These are phyloP conservation scores for Magnaporthiopsis rhizophila DNA, from an alignment of 2,329 filamentous ascomycete species.

Conservation along the genomic window DNA sequence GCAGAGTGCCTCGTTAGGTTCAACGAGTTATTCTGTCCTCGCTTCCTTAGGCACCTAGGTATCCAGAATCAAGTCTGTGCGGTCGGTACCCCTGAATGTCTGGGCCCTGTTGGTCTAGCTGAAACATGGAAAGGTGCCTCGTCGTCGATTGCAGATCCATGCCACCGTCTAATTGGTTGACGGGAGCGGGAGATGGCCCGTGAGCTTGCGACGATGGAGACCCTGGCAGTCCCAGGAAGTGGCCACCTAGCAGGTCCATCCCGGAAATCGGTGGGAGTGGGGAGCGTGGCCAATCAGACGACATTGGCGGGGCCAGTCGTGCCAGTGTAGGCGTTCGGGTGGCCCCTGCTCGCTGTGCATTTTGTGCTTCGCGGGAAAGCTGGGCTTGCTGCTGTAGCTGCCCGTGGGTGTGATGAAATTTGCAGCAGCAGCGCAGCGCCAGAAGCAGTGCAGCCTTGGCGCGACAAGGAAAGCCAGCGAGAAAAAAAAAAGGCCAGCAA, in stretches of 20 bases:
- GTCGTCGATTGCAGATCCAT: neutral
- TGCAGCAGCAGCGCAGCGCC: neutral
- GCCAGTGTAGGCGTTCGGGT: no score
- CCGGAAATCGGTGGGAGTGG: neutral
- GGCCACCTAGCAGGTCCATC: neutral
- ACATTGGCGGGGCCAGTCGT: no score
- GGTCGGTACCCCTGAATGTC: neutral
- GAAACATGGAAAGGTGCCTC: no score
- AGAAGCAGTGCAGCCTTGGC: neutral
- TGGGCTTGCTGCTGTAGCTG: neutral
- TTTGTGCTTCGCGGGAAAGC: neutral
- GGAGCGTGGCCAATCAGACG: neutral
- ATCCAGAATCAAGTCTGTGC: neutral
- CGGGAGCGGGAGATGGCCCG: neutral
- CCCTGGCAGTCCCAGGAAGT: neutral
- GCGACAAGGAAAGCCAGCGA: neutral
- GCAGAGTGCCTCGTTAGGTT: no score
- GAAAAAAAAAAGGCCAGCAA: neutral
- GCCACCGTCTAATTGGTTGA: neutral
- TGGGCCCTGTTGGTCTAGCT: neutral
- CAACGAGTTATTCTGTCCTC: neutral
- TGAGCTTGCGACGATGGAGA: neutral
- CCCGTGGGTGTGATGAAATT: neutral
- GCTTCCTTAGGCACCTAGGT: no score
- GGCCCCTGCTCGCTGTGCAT: neutral